phyloP scores from a whole-genome alignment of 2,329 filamentous ascomycete species.

The Paecilomyces fulvus region DNA sequence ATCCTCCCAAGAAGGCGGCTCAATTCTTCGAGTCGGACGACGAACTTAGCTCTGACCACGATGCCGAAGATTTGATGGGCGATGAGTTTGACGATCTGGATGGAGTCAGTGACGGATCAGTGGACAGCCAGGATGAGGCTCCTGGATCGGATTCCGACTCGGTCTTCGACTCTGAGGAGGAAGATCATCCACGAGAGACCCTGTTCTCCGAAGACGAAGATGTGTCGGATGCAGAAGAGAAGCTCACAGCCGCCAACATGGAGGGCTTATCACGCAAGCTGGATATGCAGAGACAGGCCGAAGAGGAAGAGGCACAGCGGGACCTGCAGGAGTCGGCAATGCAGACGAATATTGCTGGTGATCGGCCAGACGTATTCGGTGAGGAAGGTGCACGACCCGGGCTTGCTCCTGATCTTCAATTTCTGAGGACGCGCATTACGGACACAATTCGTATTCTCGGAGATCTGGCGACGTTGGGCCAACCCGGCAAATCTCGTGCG shows the following conservation, averaged over 20 bases:
- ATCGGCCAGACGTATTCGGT: constrained; percentile 57
- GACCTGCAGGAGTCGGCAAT: constrained; percentile 78
- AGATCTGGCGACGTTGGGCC: constrained; percentile 73
- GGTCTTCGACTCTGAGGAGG: constrained; percentile 65
- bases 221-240: constrained; percentile 78
- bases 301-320: constrained; percentile 73
- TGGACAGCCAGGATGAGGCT: constrained; percentile 39
- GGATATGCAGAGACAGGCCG: constrained; percentile 66
- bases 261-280: constrained; percentile 80
- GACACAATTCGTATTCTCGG: constrained; percentile 88
- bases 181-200: constrained; percentile 47
- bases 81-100: constrained; percentile 41
- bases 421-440: constrained; percentile 80
- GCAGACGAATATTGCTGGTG: constrained; percentile 86
- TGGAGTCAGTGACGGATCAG: constrained; percentile 33
- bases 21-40: constrained; percentile 31
- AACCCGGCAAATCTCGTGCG: constrained; percentile 70
- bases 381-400: constrained; percentile 51
- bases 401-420: constrained; percentile 80
- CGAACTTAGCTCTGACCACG: constrained; percentile 24
- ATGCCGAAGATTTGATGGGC: constrained; percentile 32
- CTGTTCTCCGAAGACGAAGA: constrained; percentile 97
- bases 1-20: constrained; percentile 30
- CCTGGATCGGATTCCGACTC: constrained; percentile 33
- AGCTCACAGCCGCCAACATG: constrained; percentile 91